A percentile compares a stretch with the other conserved stretches of the same genome.
Conservation (phyloP, 2,329 filamentous ascomycete species). For the Aspergillus udagawae region DNA sequence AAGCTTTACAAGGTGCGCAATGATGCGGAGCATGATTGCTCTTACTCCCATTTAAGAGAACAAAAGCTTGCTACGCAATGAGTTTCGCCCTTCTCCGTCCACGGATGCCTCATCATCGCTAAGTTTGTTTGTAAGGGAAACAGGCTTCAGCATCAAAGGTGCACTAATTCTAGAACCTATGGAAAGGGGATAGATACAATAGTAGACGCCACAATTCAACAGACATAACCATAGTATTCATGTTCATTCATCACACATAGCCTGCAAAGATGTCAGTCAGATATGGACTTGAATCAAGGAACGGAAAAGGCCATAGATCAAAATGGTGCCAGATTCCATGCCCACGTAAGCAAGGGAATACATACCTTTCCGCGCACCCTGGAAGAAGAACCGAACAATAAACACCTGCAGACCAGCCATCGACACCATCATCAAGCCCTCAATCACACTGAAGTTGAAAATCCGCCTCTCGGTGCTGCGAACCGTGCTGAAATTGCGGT, state of each 20-base stretch:
- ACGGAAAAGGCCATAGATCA: background rate
- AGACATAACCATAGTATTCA: conserved; percentile 29
- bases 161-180: conserved; percentile 13
- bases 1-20: background rate
- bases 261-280: conserved; percentile 15
- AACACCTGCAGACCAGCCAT: conserved; percentile 98
- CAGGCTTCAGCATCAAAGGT: conserved; percentile 7
- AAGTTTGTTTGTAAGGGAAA: background rate
- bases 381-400: conserved; percentile 98
- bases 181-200: conserved; percentile 15
- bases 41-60: background rate
- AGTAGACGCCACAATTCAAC: conserved; percentile 18
- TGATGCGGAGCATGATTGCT: background rate
- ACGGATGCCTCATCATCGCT: background rate
- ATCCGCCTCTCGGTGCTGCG: conserved; percentile 92
- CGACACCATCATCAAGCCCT: conserved; percentile 82
- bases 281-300: background rate
- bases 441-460: conserved; percentile 94
- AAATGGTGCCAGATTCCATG: no score
- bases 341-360: conserved; percentile 4
- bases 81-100: background rate
- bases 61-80: background rate
- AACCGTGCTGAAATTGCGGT: conserved; percentile 97
- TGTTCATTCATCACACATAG: conserved; percentile 34
- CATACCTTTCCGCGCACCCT: conserved; percentile 68